A percentile compares a stretch with the other conserved stretches of the same genome.
Conservation (phyloP, 2,329 filamentous ascomycete species). For the Talaromyces albobiverticillius region DNA sequence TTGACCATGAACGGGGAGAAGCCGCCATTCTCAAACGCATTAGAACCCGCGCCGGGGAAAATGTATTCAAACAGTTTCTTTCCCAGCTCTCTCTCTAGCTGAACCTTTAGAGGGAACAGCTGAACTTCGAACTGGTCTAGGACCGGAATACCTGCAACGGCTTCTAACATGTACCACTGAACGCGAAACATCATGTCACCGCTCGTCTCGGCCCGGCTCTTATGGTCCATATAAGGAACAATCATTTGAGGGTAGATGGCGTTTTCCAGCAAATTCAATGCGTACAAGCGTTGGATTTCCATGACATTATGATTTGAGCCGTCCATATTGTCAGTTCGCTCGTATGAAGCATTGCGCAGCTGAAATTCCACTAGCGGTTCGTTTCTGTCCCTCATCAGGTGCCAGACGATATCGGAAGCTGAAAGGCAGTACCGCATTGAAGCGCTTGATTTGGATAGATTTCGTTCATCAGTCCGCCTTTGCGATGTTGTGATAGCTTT, state of each 20-base stretch:
- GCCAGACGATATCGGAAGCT: constrained; percentile 96
- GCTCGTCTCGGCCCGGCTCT: constrained; percentile 54
- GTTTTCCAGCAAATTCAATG: constrained; percentile 83
- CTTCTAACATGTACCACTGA: constrained; percentile 97
- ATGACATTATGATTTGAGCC: constrained; percentile 93
- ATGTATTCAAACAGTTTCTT: constrained; percentile 96
- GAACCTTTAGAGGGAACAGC: constrained; percentile 87
- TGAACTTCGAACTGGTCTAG: constrained; percentile 97
- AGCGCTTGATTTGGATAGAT: constrained; percentile 68
- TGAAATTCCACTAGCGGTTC: constrained; percentile 92
- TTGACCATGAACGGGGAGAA: constrained; percentile 53
- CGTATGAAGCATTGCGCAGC: constrained; percentile 84
- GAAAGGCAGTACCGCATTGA: constrained; percentile 88
- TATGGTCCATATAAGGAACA: constrained; percentile 75
- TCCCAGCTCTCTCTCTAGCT: constrained; percentile 87
- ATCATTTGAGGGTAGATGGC: constrained; percentile 97
- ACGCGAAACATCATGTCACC: constrained; percentile 83
- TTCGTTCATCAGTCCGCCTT: constrained; percentile 72
- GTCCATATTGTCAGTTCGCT: constrained; percentile 94
- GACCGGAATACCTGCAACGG: constrained; percentile 94
- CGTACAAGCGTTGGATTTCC: constrained; percentile 81
- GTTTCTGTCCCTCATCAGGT: constrained; percentile 81
- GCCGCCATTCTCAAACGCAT: constrained; percentile 46
- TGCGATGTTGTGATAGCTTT: constrained; percentile 98
- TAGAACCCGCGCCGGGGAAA: constrained; percentile 75